These are phyloP conservation scores for Psilocybe mexicana DNA, from an alignment of 1,284 basidiomycete species.

Conservation along the genomic window DNA sequence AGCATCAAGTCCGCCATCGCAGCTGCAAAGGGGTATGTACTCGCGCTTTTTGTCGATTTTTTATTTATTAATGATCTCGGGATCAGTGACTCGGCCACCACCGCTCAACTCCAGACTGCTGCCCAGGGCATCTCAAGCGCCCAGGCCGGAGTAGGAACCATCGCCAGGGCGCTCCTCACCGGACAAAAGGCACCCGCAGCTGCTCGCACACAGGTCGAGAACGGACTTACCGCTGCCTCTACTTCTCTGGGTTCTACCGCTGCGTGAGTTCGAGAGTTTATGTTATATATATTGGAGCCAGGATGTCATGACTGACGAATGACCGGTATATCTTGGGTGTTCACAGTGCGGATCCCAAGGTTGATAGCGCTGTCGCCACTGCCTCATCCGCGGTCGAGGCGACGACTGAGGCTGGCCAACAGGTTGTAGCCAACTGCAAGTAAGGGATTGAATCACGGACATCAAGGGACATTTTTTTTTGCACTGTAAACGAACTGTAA, in stretches of 20 bases:
- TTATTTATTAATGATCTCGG: neutral
- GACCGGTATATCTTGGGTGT: neutral
- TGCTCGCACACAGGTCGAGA: slow-evolving; percentile 16
- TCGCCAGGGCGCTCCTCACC: slow-evolving; percentile 15
- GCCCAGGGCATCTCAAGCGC: slow-evolving; percentile 12
- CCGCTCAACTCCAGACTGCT: slow-evolving; percentile 13
- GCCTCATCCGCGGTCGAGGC: slow-evolving; percentile 1
- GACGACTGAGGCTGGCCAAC: neutral
- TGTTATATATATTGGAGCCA: neutral
- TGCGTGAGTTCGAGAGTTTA: slow-evolving; percentile 4
- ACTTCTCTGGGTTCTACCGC: slow-evolving; percentile 11
- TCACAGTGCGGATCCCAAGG: neutral
- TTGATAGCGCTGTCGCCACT: slow-evolving; percentile 1
- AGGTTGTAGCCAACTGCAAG: slow-evolving; percentile 6
- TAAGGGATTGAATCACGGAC: neutral
- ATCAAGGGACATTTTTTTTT: neutral
- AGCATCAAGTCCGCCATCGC: slow-evolving; percentile 11
- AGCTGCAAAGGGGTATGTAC: slow-evolving; percentile 11
- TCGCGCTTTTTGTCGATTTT: neutral
- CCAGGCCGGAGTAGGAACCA: slow-evolving; percentile 14
- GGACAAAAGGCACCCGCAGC: slow-evolving; percentile 16
- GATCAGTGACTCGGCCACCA: slow-evolving; percentile 9
- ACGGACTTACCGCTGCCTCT: slow-evolving; percentile 9
- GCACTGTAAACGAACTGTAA: neutral
- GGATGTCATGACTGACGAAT: too few relatives aligned